Conservation (phyloP, 768 basidiomycete genomes). For the Lactifluus echinatus region DNA sequence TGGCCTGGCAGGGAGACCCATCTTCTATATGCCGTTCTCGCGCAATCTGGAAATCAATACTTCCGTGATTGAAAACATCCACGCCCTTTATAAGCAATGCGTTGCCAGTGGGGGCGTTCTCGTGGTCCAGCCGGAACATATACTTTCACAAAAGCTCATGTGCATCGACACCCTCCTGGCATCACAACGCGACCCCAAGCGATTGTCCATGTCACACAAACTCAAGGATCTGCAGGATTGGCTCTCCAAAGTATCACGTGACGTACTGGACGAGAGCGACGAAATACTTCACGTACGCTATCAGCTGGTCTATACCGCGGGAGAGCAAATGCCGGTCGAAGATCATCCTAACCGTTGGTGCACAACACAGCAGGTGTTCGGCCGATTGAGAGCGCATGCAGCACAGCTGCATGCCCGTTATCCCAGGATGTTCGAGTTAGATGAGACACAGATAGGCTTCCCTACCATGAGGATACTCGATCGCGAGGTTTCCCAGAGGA, state of each 20-base stretch:
- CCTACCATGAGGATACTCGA: not conserved
- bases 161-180: conserved; percentile 29
- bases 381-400: conserved; percentile 25
- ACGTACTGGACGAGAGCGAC: conserved; percentile 15
- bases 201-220: not conserved
- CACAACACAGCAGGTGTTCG: conserved; percentile 32
- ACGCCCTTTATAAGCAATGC: conserved; percentile 33
- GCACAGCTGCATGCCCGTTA: not conserved
- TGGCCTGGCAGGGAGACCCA: too few species aligned
- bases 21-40: too few species aligned
- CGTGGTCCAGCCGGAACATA: conserved; percentile 44
- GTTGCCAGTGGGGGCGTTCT: conserved; percentile 34
- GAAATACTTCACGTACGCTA: conserved; percentile 39
- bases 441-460: not conserved
- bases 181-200: conserved; percentile 8
- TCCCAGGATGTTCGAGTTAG: not conserved
- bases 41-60: too few species aligned
- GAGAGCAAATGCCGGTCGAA: conserved; percentile 31
- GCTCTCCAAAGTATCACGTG: conserved; percentile 4
- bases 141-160: conserved; percentile 43
- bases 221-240: not conserved
- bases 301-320: conserved; percentile 41
- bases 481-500: not conserved
- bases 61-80: conserved; percentile 25
- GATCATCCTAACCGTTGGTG: conserved; percentile 37